phyloP scores from a whole-genome alignment of 768 basidiomycete species.

The Dioszegia aurantiaca region DNA sequence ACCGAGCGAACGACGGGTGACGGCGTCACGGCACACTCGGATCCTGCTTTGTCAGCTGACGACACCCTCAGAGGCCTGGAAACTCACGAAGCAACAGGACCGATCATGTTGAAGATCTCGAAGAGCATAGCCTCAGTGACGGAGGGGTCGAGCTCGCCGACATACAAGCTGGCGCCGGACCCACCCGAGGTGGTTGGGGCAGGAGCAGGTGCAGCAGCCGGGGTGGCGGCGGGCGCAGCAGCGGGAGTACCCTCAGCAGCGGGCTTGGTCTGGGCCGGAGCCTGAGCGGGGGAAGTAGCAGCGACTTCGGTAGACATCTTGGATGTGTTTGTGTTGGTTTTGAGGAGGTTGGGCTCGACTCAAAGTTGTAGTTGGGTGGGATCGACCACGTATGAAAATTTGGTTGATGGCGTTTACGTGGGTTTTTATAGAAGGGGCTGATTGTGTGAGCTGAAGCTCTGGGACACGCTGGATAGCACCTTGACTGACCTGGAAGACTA shows the following conservation, averaged over 20 bases:
- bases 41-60: conserved; percentile 60
- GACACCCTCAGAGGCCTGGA: neutral
- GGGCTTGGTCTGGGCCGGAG: conserved; percentile 26
- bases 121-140: conserved; percentile 99
- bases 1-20: conserved; percentile 97
- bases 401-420: conserved; percentile 46
- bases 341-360: conserved; percentile 15
- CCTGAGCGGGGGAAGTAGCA: conserved; percentile 13
- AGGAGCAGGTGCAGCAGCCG: conserved; percentile 35
- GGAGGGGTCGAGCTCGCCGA: conserved; percentile 95
- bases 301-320: conserved; percentile 14
- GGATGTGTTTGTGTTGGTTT: conserved; percentile 17
- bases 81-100: conserved; percentile 89
- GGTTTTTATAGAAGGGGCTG: conserved; percentile 36
- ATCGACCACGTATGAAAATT: conserved; percentile 43
- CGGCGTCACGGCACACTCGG: conserved; percentile 99
- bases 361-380: conserved; percentile 21
- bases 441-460: neutral
- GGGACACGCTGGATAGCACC: too few relatives aligned
- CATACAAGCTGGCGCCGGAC: conserved; percentile 73
- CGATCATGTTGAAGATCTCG: conserved; percentile 99
- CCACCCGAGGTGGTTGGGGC: conserved; percentile 29
- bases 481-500: neutral
- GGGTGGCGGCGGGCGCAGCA: conserved; percentile 27
- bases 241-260: conserved; percentile 29